Evolutionary conservation across 2,329 filamentous ascomycete genomes (phyloP).

Genomic region (Alternaria infectoria): DNA sequence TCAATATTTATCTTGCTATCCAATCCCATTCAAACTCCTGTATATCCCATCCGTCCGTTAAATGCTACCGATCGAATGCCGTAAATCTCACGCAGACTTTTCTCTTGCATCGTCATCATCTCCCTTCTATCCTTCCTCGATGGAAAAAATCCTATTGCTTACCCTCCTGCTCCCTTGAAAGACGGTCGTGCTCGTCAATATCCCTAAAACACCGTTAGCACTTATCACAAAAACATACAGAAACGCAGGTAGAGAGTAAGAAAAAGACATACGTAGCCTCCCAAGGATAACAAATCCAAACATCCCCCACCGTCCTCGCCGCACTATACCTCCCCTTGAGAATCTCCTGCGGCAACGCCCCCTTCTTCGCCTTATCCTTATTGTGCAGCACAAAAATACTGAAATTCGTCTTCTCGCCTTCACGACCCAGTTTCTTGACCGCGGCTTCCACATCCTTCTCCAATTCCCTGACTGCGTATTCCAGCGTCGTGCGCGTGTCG

Average conservation of each 20-base stretch:
- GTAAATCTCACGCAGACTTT: not conserved
- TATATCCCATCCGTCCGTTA: not conserved
- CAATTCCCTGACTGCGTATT: slow-evolving; percentile 91
- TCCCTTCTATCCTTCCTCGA: not conserved
- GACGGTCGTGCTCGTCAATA: slow-evolving; percentile 87
- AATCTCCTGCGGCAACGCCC: slow-evolving; percentile 78
- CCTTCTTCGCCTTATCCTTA: slow-evolving; percentile 98
- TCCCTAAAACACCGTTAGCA: slow-evolving; percentile 57
- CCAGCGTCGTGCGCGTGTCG: slow-evolving; percentile 90
- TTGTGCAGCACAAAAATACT: slow-evolving; percentile 97
- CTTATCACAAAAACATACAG: not conserved
- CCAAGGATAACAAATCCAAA: slow-evolving; percentile 99
- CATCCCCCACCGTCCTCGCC: slow-evolving; percentile 85
- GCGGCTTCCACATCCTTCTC: slow-evolving; percentile 92
- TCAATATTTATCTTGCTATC: not conserved
- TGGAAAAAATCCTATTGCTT: slow-evolving; percentile 9
- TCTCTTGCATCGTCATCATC: not conserved
- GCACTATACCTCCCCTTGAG: slow-evolving; percentile 79
- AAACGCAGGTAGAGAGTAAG: too few species aligned
- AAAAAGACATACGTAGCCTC: slow-evolving; percentile 71
- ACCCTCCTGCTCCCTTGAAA: slow-evolving; percentile 59
- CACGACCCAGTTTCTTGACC: slow-evolving; percentile 72
- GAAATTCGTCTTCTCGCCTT: slow-evolving; percentile 80
- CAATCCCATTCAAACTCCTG: not conserved
- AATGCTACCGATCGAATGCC: not conserved